Evolutionary conservation across 139 green algal species (phyloP).

Genomic region (Eudorina sp.): DNA sequence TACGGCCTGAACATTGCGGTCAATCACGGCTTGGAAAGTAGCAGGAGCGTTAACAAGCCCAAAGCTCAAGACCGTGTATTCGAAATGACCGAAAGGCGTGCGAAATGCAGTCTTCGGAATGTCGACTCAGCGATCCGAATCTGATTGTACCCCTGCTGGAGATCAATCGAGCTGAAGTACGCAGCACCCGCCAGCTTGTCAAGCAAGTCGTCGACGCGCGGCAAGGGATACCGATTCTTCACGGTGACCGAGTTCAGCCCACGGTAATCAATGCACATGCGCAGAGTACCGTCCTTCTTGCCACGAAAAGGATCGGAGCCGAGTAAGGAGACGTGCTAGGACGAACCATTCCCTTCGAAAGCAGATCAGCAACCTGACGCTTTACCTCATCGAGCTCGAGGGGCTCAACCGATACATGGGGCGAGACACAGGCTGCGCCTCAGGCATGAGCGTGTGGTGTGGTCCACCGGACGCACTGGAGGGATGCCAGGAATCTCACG

Average conservation of each 20-base stretch:
- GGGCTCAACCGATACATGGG: slow-evolving; percentile 29
- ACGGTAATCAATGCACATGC: slow-evolving; percentile 51
- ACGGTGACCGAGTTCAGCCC: slow-evolving; percentile 44
- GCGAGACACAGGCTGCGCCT: neutral
- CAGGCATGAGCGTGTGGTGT: slow-evolving; percentile 32
- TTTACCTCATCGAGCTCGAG: slow-evolving; percentile 13
- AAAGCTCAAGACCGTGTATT: slow-evolving; percentile 59
- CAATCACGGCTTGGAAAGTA: slow-evolving; percentile 54
- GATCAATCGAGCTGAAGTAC: neutral
- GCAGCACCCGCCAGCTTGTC: slow-evolving; percentile 20
- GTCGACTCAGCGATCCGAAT: slow-evolving; percentile 43
- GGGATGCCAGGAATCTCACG: slow-evolving; percentile 18
- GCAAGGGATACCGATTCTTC: slow-evolving; percentile 52
- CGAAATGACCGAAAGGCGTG: slow-evolving; percentile 57
- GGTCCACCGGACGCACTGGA: slow-evolving; percentile 10
- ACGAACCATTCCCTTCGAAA: slow-evolving; percentile 25
- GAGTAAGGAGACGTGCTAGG: neutral
- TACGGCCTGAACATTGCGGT: slow-evolving; percentile 57
- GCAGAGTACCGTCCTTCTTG: slow-evolving; percentile 50
- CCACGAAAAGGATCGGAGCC: slow-evolving; percentile 10
- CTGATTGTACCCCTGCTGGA: slow-evolving; percentile 31
- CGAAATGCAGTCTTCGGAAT: slow-evolving; percentile 45
- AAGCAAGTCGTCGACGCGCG: slow-evolving; percentile 33
- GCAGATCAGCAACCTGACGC: slow-evolving; percentile 14
- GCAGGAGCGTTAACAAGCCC: slow-evolving; percentile 36